Evolutionary conservation across 768 basidiomycete genomes (phyloP).

Genomic region (Cantharellus cinnabarinus): DNA sequence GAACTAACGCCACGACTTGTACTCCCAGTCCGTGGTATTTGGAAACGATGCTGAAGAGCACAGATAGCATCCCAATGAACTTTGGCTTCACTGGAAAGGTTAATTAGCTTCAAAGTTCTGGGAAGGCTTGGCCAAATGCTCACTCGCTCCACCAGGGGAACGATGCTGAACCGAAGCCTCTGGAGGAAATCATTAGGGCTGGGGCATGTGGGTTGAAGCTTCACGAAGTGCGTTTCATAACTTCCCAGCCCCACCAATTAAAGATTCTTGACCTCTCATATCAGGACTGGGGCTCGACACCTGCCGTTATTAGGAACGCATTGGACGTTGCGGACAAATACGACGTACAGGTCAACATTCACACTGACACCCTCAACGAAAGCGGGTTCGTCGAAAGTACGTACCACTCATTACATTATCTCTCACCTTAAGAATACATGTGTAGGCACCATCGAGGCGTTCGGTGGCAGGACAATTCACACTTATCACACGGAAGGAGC

Average conservation of each 20-base stretch:
- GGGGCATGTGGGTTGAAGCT: slow-evolving; percentile 83
- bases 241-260: not conserved
- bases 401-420: slow-evolving; percentile 11
- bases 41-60: slow-evolving; percentile 76
- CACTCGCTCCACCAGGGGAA: slow-evolving; percentile 32
- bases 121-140: not conserved
- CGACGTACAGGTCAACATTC: slow-evolving; percentile 94
- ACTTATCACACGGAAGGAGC: slow-evolving; percentile 96
- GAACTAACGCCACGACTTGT: slow-evolving; percentile 86
- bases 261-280: not conserved
- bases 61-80: slow-evolving; percentile 77
- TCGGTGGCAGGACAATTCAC: slow-evolving; percentile 81
- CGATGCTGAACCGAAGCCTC: slow-evolving; percentile 50
- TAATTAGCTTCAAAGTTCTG: not conserved
- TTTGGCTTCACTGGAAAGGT: slow-evolving; percentile 90
- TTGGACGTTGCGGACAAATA: slow-evolving; percentile 72
- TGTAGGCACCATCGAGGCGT: slow-evolving; percentile 69
- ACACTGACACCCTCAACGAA: slow-evolving; percentile 94
- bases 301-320: slow-evolving; percentile 53
- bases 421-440: too few relatives aligned
- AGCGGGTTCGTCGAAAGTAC: slow-evolving; percentile 88
- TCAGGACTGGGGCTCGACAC: slow-evolving; percentile 82
- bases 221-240: slow-evolving; percentile 35
- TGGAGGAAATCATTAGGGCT: slow-evolving; percentile 65
- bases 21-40: slow-evolving; percentile 83